A percentile compares a stretch with the other conserved stretches of the same genome.
These are phyloP conservation scores for Periconia macrospinosa DNA, from an alignment of 2,329 filamentous ascomycete genomes.

Conservation along the genomic window DNA sequence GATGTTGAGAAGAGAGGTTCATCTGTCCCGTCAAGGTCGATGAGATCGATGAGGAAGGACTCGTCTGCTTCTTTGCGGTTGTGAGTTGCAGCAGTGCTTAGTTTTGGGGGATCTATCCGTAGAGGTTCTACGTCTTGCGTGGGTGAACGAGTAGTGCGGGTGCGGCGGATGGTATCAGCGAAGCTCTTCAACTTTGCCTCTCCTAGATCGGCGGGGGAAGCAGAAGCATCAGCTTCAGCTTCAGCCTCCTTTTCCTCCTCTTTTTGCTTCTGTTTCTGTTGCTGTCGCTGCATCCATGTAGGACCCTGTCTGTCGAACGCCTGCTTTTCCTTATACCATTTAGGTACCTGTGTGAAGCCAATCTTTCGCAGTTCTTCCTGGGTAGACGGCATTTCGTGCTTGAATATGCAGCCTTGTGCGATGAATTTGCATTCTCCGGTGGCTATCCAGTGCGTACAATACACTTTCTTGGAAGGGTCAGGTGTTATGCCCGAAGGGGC, in stretches of 20 bases:
- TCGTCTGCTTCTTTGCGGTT: too few relatives aligned
- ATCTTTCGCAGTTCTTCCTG: slow-evolving; percentile 66
- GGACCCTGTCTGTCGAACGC: slow-evolving; percentile 20
- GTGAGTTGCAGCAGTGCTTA: too few relatives aligned
- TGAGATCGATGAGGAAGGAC: too few relatives aligned
- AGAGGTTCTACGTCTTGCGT: too few relatives aligned
- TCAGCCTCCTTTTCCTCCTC: not conserved
- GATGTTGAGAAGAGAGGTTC: too few relatives aligned
- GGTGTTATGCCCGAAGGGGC: slow-evolving; percentile 44
- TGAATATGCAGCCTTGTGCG: slow-evolving; percentile 84
- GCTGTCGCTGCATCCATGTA: slow-evolving; percentile 29
- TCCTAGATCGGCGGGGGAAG: not conserved
- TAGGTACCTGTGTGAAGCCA: slow-evolving; percentile 63
- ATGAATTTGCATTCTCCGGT: slow-evolving; percentile 82
- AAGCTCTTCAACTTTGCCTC: not conserved
- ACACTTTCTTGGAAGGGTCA: slow-evolving; percentile 65
- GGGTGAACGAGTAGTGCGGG: too few relatives aligned
- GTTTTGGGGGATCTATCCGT: too few relatives aligned
- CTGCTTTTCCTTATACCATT: slow-evolving; percentile 59
- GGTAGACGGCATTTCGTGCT: slow-evolving; percentile 83
- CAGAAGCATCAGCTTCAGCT: not conserved
- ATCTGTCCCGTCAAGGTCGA: too few relatives aligned
- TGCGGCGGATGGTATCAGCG: too few relatives aligned
- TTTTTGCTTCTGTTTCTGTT: not conserved
- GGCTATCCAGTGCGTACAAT: slow-evolving; percentile 89